Conservation (phyloP, 441 rosid genomes). For the Syzygium syzygioides region DNA sequence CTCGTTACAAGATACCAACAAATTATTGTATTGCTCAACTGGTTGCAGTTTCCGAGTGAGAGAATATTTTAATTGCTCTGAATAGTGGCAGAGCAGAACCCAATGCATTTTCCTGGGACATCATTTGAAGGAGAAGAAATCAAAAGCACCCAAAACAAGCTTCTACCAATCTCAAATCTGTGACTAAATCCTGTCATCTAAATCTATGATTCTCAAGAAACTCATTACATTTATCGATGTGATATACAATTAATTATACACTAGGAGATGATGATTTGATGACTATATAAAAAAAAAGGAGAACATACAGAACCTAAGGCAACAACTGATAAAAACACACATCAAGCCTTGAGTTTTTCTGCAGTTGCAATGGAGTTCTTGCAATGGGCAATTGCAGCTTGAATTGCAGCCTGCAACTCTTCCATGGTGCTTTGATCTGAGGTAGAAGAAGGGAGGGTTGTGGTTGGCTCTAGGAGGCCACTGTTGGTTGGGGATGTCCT, state of each 20-base stretch:
- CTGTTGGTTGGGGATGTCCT: conserved; percentile 85
- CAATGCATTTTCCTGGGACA: neutral
- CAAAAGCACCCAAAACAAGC: neutral
- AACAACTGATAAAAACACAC: neutral
- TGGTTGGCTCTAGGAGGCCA: conserved; percentile 53
- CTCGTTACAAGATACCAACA: neutral
- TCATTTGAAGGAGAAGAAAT: neutral
- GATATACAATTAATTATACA: neutral
- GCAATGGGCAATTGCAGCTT: conserved; percentile 98
- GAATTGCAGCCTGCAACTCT: conserved; percentile 95
- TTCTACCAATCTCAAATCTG: neutral
- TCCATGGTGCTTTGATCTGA: conserved; percentile 79
- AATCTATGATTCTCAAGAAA: neutral
- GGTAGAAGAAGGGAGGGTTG: conserved; percentile 32
- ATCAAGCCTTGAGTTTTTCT: conserved; percentile 37
- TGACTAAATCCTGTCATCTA: neutral
- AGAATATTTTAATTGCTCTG: neutral
- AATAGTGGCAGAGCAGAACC: neutral
- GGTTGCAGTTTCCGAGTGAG: neutral
- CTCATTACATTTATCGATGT: neutral
- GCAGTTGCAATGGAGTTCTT: conserved; percentile 76
- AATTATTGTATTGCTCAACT: neutral
- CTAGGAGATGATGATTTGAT: neutral
- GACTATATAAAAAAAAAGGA: neutral
- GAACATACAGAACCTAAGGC: neutral